These are phyloP conservation scores for Betula pendula DNA, from an alignment of 306 rosid species.

Conservation along the genomic window DNA sequence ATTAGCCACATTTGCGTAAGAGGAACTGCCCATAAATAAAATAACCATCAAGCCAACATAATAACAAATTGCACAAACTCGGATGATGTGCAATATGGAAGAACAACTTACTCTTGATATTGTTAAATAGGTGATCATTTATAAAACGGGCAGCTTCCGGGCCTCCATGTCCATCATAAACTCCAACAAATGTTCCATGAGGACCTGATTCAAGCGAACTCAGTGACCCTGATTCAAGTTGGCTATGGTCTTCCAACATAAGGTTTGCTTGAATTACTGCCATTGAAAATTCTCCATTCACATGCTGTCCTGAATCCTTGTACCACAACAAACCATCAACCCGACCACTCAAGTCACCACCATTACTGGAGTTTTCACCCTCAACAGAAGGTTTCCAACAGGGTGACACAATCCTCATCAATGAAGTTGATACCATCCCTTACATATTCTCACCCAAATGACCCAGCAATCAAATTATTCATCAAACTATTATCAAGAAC, in stretches of 20 bases:
- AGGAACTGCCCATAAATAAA: neutral
- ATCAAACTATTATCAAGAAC: conserved; percentile 35
- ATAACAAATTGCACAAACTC: conserved; percentile 1
- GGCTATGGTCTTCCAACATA: conserved; percentile 92
- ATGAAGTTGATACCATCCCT: conserved; percentile 78
- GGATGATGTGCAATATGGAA: conserved; percentile 2
- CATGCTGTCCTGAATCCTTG: conserved; percentile 76
- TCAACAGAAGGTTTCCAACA: conserved; percentile 65
- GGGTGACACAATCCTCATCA: conserved; percentile 71
- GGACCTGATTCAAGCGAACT: conserved; percentile 55
- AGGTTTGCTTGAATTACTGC: conserved; percentile 95
- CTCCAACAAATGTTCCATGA: conserved; percentile 81
- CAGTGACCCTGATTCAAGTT: conserved; percentile 86
- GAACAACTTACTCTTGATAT: conserved; percentile 67
- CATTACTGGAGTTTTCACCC: conserved; percentile 57
- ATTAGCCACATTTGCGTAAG: neutral
- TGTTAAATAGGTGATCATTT: conserved; percentile 58
- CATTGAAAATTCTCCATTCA: conserved; percentile 87
- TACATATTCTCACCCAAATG: conserved; percentile 77
- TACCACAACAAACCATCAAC: conserved; percentile 78
- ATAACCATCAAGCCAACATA: neutral
- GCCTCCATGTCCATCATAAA: conserved; percentile 98
- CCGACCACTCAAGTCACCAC: conserved; percentile 64
- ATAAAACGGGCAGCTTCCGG: conserved; percentile 85
- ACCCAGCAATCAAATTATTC: conserved; percentile 53